A percentile compares a stretch with the other conserved stretches of the same genome.
These are phyloP conservation scores for Nakazawaea wickerhamii DNA, from an alignment of 805 yeast species.

Conservation along the genomic window DNA sequence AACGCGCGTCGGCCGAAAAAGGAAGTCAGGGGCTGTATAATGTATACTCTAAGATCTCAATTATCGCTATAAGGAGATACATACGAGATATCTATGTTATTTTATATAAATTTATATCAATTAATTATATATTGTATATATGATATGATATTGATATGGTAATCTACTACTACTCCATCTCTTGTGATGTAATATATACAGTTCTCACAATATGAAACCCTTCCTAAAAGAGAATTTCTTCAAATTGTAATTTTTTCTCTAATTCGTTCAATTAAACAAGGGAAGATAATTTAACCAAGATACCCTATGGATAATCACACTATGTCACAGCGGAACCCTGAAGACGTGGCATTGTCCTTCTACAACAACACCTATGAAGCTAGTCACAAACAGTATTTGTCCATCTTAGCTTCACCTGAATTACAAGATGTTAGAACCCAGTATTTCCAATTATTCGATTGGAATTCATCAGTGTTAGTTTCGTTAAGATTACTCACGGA, in stretches of 20 bases:
- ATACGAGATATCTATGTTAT: no score
- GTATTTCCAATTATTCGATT: slow-evolving; percentile 28
- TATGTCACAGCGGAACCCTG: slow-evolving; percentile 2
- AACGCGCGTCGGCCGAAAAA: slow-evolving; percentile 4
- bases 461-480: slow-evolving; percentile 45
- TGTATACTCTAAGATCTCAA: neutral
- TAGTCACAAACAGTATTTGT: slow-evolving; percentile 9
- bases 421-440: slow-evolving; percentile 1
- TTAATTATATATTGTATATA: no score
- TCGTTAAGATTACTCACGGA: slow-evolving; percentile 59
- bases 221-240: no score
- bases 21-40: slow-evolving; percentile 4
- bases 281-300: no score
- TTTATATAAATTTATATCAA: no score
- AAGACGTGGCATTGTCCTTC: slow-evolving; percentile 5
- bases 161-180: no score
- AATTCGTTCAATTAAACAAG: no score
- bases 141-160: no score
- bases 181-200: no score
- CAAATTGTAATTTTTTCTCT: no score
- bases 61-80: neutral
- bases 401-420: slow-evolving; percentile 3
- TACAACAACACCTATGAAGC: slow-evolving; percentile 11
- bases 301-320: neutral
- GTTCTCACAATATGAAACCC: no score